Percentiles rank a stretch among this genome's conserved stretches.
These are phyloP conservation scores for Zangia roseola DNA, from an alignment of 768 basidiomycete genomes.

Conservation along the genomic window DNA sequence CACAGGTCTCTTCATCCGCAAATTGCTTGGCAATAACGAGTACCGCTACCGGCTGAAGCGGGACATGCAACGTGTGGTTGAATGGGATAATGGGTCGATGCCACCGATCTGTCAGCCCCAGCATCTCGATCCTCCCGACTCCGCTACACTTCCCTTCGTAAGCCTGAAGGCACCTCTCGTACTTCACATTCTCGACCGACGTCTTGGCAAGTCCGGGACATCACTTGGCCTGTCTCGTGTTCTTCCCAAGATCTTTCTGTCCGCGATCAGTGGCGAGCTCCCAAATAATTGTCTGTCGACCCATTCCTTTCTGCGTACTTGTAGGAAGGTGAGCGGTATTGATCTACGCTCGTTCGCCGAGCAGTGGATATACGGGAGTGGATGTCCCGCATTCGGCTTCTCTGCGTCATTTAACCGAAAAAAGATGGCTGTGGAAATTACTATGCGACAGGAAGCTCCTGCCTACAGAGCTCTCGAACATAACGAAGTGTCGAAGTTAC, in stretches of 20 bases:
- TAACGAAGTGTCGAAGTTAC: conserved; percentile 62
- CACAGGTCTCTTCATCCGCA: conserved; percentile 81
- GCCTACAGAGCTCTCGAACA: conserved; percentile 68
- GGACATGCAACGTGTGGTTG: conserved; percentile 91
- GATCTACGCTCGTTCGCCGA: conserved; percentile 92
- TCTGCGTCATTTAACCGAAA: conserved; percentile 93
- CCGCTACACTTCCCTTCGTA: conserved; percentile 78
- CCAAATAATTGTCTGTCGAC: conserved; percentile 85
- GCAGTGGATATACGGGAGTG: conserved; percentile 98
- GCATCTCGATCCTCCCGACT: conserved; percentile 79
- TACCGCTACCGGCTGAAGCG: conserved; percentile 94
- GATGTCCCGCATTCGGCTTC: conserved; percentile 89
- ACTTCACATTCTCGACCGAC: conserved; percentile 91
- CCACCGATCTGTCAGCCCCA: conserved; percentile 94
- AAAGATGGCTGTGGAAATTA: conserved; percentile 97
- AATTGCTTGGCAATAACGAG: conserved; percentile 93
- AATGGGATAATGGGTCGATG: conserved; percentile 84
- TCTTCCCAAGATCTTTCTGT: conserved; percentile 91
- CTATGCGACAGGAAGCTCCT: conserved; percentile 85
- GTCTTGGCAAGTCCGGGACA: conserved; percentile 92
- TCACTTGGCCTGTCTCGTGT: conserved; percentile 93
- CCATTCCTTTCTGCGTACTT: conserved; percentile 85
- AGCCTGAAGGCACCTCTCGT: conserved; percentile 96
- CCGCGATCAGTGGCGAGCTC: conserved; percentile 90
- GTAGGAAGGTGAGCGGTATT: conserved; percentile 90